Conservation (phyloP, 164 flowering plant species). For the Magnolia kwangsiensis region DNA sequence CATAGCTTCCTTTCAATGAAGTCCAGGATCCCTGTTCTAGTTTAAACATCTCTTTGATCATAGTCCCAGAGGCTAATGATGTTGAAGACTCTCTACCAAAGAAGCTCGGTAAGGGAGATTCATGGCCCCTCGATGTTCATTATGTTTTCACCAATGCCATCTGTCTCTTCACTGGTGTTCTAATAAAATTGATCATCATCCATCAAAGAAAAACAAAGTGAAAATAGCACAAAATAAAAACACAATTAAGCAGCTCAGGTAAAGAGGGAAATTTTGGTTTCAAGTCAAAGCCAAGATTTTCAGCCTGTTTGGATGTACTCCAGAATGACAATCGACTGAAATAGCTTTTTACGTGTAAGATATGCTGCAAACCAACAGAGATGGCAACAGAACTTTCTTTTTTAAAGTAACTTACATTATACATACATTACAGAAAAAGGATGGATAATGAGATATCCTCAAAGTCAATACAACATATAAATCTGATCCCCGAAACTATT, state of each 20-base stretch:
- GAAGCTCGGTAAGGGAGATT: too few relatives aligned
- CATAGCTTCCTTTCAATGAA: background rate
- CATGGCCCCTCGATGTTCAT: background rate
- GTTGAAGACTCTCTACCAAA: background rate
- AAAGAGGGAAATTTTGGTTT: background rate
- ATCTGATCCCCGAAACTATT: too few relatives aligned
- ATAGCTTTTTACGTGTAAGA: too few relatives aligned
- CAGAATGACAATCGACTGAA: too few relatives aligned
- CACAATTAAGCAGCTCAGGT: background rate
- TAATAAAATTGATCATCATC: background rate
- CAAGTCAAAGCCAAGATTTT: too few relatives aligned
- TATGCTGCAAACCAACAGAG: too few relatives aligned
- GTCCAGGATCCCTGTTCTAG: background rate
- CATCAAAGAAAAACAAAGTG: background rate
- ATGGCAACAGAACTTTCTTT: too few relatives aligned
- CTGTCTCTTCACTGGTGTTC: background rate
- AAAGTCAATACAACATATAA: too few relatives aligned
- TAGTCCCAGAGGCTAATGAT: background rate
- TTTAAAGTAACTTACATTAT: too few relatives aligned
- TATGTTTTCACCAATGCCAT: background rate
- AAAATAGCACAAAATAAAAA: background rate
- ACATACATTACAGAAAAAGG: too few relatives aligned
- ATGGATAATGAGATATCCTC: too few relatives aligned
- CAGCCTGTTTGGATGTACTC: too few relatives aligned
- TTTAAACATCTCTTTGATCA: background rate